phyloP scores from a whole-genome alignment of 495 filamentous ascomycete species.

The Penicillium bovifimosum region DNA sequence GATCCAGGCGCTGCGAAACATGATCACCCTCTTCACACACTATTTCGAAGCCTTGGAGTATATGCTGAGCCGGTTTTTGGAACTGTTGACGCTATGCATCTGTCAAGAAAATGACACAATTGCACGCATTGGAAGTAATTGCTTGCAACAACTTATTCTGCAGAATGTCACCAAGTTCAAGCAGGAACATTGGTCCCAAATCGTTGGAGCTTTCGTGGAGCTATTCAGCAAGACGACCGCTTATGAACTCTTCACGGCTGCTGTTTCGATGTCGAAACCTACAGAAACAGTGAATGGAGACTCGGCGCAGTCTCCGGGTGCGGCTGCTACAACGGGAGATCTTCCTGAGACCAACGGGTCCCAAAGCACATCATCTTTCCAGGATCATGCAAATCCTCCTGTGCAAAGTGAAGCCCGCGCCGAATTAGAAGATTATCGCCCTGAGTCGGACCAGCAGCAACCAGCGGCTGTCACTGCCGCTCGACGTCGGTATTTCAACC shows the following conservation, averaged over 20 bases:
- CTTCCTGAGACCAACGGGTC: conserved; percentile 56
- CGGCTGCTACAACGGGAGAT: conserved; percentile 17
- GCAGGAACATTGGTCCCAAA: conserved; percentile 82
- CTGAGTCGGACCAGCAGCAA: conserved; percentile 65
- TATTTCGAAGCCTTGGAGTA: conserved; percentile 94
- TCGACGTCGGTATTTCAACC: conserved; percentile 94
- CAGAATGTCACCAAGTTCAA: conserved; percentile 92
- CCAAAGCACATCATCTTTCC: conserved; percentile 33
- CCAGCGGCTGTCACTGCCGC: conserved; percentile 88
- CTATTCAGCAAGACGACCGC: conserved; percentile 93
- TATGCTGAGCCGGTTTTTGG: conserved; percentile 93
- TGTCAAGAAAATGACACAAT: conserved; percentile 99
- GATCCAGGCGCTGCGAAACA: conserved; percentile 96
- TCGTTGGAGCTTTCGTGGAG: conserved; percentile 92
- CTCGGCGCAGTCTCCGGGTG: conserved; percentile 23
- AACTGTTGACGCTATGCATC: conserved; percentile 90
- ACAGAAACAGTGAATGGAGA: conserved; percentile 32
- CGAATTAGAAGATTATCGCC: conserved; percentile 86
- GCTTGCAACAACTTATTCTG: conserved; percentile 89
- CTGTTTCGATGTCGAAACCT: conserved; percentile 49
- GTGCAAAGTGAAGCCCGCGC: conserved; percentile 29
- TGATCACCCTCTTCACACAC: conserved; percentile 97
- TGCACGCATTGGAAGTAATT: conserved; percentile 95
- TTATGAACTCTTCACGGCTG: conserved; percentile 86
- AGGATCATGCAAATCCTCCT: conserved; percentile 38